Base-by-base conservation (phyloP, 108 stramenopile species). In the Cyclotella baltica region DNA sequence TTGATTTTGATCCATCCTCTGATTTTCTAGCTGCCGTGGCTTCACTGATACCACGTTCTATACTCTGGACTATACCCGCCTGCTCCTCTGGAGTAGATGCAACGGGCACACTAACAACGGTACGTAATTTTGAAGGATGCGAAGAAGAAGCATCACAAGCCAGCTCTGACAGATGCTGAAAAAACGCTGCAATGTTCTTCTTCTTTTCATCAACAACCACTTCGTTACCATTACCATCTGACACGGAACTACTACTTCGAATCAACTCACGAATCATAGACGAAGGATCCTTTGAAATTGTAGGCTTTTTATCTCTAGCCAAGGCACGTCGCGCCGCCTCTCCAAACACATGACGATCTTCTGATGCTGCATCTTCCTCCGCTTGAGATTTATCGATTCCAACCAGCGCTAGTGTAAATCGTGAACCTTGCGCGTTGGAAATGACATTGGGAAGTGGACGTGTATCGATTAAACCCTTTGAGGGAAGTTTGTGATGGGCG, bases 111-210 rank as follows among this genome's bases (percentile, higher is more conserved):
- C 75, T 77, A 19, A 81, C 80, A 57, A 84, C 83, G 30, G 76
- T 67, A n/a, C 83, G 75, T 43, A 84, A 53, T 62, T 84, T 77
- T 30, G 80, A 66, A 25, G 83, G 83, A 67, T 80, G 75, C 25
- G 83, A 70, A 4, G 83, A 84, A 30, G 83, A 68, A 53, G 85
- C 83, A 73, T 86, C 83, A 43, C 82, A 83, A 16, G 85, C 85
- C 29, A 86, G 83, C 34, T 86, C 77, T 13, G 78, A 67, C 43
- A 86, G 53, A 51, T 83, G 76, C 36, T 56, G 73, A 56, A 86
- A 83, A 61, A 86, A 86, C 29, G 85, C 85, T 62, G 83, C 73
- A 33, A 67, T 67, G 6, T 76, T 65, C 22, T 73, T 48, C 25
- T 55, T 51, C 59, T 74, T 78, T 25, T 74, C 51, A 4, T 67